phyloP scores from a whole-genome alignment of 1,139 yeast species.

The Sugiyamaella neomexicana region DNA sequence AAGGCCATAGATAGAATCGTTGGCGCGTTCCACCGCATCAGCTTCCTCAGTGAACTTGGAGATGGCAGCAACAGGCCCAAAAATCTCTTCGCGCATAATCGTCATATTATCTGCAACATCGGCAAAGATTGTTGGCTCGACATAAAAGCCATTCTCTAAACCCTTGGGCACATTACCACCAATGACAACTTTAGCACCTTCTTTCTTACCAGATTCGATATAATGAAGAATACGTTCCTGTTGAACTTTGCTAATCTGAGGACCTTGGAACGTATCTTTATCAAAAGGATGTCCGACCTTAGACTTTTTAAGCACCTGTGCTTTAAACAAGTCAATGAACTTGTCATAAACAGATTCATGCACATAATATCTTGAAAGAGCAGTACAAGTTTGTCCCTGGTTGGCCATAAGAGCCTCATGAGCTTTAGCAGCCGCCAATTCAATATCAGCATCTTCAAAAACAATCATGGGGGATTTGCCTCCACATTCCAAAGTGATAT shows the following conservation, averaged over 20 bases:
- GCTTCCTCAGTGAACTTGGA: constrained; percentile 67
- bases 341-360: constrained; percentile 74
- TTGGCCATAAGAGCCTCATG: constrained; percentile 66
- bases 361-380: constrained; percentile 77
- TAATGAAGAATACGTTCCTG: constrained; percentile 70
- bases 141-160: constrained; percentile 71
- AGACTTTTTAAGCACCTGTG: constrained; percentile 55
- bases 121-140: constrained; percentile 69
- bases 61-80: constrained; percentile 81
- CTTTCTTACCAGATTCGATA: constrained; percentile 68
- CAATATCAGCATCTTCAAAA: constrained; percentile 69
- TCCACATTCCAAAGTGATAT: constrained; percentile 79
- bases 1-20: constrained; percentile 72
- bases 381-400: constrained; percentile 85
- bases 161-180: constrained; percentile 87
- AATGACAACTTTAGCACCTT: constrained; percentile 70
- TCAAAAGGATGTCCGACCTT: constrained; percentile 83
- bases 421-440: constrained; percentile 57
- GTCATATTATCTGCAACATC: constrained; percentile 62
- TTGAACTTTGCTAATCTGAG: constrained; percentile 77
- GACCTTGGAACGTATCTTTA: constrained; percentile 73
- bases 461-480: constrained; percentile 83
- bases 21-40: constrained; percentile 68
- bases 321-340: constrained; percentile 55
- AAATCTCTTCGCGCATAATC: constrained; percentile 70